These are phyloP conservation scores for Fusarium solani-melongenae DNA, from an alignment of 2,329 filamentous ascomycete species.

Conservation along the genomic window DNA sequence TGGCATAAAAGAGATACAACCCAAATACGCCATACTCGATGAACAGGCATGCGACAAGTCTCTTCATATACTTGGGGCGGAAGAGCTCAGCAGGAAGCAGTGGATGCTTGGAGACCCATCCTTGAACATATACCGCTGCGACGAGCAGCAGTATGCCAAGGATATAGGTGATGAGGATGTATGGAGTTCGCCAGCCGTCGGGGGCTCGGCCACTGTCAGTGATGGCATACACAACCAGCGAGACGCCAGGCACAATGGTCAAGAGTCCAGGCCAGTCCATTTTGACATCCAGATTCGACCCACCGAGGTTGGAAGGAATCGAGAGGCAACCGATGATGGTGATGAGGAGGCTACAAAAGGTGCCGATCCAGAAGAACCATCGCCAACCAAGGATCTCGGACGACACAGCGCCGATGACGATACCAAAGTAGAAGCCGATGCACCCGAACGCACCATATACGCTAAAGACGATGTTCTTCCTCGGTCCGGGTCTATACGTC, in stretches of 20 bases:
- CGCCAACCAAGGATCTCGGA: conserved; percentile 71
- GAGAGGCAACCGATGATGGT: conserved; percentile 57
- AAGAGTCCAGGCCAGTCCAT: conserved; percentile 77
- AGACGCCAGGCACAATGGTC: conserved; percentile 71
- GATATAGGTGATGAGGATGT: conserved; percentile 74
- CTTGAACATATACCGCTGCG: conserved; percentile 75
- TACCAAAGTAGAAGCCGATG: conserved; percentile 71
- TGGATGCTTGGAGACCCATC: conserved; percentile 74
- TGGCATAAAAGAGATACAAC: conserved; percentile 76
- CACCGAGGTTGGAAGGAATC: conserved; percentile 49
- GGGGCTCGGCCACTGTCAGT: conserved; percentile 78
- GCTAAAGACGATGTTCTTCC: conserved; percentile 75
- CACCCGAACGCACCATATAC: conserved; percentile 69
- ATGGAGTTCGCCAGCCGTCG: conserved; percentile 76
- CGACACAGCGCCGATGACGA: conserved; percentile 73
- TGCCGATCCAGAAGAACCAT: conserved; percentile 78
- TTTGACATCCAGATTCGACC: conserved; percentile 41
- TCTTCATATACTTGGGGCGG: conserved; percentile 73
- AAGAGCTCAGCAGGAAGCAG: conserved; percentile 78
- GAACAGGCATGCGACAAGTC: conserved; percentile 69
- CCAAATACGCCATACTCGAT: conserved; percentile 76
- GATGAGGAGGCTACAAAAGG: conserved; percentile 55
- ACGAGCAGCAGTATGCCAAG: conserved; percentile 70
- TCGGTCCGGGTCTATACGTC: conserved; percentile 75
- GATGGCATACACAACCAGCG: conserved; percentile 79